Evolutionary conservation across 75 land plant genomes (phyloP).

Genomic region (Pinus taeda): DNA sequence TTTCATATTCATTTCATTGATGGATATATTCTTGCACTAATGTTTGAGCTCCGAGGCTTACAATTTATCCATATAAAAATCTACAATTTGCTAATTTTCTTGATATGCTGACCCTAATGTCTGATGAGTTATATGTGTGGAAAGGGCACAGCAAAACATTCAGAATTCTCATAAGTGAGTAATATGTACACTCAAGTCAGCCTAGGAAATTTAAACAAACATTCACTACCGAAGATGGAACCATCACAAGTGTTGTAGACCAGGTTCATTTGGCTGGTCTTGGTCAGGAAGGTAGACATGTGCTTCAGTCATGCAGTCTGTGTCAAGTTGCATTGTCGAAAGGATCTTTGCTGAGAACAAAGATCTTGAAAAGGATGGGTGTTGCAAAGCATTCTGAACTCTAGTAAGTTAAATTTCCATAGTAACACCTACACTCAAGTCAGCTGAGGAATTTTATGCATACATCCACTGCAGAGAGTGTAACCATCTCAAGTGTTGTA

Average conservation of each 20-base stretch:
- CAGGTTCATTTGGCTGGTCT: background rate
- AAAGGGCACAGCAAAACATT: background rate
- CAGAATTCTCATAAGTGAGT: background rate
- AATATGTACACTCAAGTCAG: background rate
- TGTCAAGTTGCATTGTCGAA: background rate
- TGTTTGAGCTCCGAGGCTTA: background rate
- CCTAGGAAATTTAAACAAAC: background rate
- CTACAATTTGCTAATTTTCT: background rate
- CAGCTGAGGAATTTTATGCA: background rate
- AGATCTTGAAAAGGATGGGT: background rate
- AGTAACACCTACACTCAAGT: background rate
- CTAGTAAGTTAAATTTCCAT: background rate
- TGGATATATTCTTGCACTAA: background rate
- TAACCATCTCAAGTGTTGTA: background rate
- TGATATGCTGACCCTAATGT: background rate
- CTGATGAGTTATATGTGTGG: background rate
- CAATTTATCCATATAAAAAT: too few relatives aligned
- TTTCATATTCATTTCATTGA: background rate
- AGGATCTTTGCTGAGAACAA: background rate
- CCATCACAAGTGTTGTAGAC: background rate
- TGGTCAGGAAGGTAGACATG: background rate
- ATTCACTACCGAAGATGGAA: background rate
- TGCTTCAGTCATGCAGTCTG: background rate
- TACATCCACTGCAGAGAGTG: background rate
- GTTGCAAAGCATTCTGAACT: background rate